phyloP scores from a whole-genome alignment of 441 rosid species.

The Gossypium davidsonii region DNA sequence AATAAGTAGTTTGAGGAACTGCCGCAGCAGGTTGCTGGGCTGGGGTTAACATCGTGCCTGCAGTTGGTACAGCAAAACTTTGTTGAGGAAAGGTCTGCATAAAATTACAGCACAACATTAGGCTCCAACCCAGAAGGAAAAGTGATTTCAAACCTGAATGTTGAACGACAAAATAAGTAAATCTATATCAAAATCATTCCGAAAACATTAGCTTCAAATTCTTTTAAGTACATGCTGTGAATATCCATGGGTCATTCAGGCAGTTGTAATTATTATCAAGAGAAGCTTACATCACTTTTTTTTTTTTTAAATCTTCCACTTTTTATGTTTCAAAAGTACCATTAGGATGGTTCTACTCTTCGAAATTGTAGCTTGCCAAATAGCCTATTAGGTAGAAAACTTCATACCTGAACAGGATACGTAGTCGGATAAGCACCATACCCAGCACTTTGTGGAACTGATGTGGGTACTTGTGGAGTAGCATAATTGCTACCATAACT shows the following conservation, averaged over 20 bases:
- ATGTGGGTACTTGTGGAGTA: conserved; percentile 52
- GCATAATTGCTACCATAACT: conserved; percentile 63
- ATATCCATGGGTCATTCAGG: not conserved
- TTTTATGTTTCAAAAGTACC: not conserved
- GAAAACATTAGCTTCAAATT: not conserved
- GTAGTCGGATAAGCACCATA: conserved; percentile 78
- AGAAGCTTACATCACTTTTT: not conserved
- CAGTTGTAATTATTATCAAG: not conserved
- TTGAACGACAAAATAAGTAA: too few species aligned
- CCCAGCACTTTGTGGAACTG: conserved; percentile 59
- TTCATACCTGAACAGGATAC: conserved; percentile 74
- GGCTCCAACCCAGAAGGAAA: not conserved
- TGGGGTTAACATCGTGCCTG: conserved; percentile 47
- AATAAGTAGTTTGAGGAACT: conserved; percentile 68
- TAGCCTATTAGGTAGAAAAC: not conserved
- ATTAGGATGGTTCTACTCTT: not conserved
- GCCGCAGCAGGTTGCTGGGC: conserved; percentile 53
- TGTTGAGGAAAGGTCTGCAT: conserved; percentile 64
- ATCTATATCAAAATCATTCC: not conserved
- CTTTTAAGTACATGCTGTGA: not conserved
- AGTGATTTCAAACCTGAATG: too few species aligned
- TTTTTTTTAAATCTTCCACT: not conserved
- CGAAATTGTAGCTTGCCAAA: not conserved
- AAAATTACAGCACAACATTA: not conserved
- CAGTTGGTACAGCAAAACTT: conserved; percentile 63